Percentiles rank a stretch among this genome's conserved stretches.
Conservation (phyloP, 2,329 filamentous ascomycete species). For the Camptophora hylomeconis region DNA sequence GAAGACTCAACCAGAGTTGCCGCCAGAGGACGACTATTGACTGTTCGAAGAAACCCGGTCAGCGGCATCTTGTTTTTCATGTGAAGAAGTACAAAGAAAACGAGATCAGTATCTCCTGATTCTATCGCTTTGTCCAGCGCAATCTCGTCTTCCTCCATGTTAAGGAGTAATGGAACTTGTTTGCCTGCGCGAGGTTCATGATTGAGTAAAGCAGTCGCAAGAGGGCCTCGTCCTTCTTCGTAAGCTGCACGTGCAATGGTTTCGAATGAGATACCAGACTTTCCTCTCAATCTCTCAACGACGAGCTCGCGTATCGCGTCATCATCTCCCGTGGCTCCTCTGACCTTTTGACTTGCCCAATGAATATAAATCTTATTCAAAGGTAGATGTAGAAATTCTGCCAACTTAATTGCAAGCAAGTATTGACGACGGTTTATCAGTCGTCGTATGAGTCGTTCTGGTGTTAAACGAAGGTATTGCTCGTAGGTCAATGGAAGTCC, state of each 20-base stretch:
- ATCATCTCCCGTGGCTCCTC: conserved; percentile 70
- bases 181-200: conserved; percentile 91
- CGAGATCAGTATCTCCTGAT: conserved; percentile 83
- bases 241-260: conserved; percentile 86
- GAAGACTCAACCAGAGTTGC: conserved; percentile 81
- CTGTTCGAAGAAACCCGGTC: conserved; percentile 80
- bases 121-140: conserved; percentile 94
- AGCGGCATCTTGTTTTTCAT: conserved; percentile 83
- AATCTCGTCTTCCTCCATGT: conserved; percentile 90
- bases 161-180: conserved; percentile 83
- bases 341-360: conserved; percentile 92
- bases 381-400: conserved; percentile 72
- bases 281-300: conserved; percentile 73
- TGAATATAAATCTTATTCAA: conserved; percentile 88
- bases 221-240: conserved; percentile 76
- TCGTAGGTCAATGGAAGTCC: conserved; percentile 86
- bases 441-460: conserved; percentile 73
- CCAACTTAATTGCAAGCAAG: conserved; percentile 74
- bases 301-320: conserved; percentile 76
- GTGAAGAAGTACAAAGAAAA: conserved; percentile 78
- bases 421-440: conserved; percentile 86
- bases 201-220: conserved; percentile 83
- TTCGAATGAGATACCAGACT: conserved; percentile 89
- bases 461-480: conserved; percentile 81
- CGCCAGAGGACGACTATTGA: conserved; percentile 74